A percentile compares a stretch with the other conserved stretches of the same genome.
phyloP scores from a whole-genome alignment of 257 asterid species.

The Solanum etuberosum region DNA sequence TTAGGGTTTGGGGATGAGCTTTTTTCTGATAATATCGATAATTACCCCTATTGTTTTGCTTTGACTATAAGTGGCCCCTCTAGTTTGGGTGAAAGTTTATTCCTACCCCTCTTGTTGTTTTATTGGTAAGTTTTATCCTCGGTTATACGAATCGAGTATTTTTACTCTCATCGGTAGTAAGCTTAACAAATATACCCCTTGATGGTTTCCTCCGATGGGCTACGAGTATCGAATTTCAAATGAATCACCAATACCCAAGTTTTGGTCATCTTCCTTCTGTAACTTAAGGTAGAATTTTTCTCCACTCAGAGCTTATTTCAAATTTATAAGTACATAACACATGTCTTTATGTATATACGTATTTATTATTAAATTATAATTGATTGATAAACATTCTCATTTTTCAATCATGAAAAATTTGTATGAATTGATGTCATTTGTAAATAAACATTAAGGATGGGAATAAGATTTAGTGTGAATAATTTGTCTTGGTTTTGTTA shows the following conservation, averaged over 20 bases:
- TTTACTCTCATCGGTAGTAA: neutral
- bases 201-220: too few relatives aligned
- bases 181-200: neutral
- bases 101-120: neutral
- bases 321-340: neutral
- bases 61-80: neutral
- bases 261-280: neutral
- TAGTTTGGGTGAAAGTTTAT: neutral
- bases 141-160: neutral
- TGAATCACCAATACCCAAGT: neutral
- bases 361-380: neutral
- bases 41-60: neutral
- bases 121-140: neutral
- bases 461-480: neutral
- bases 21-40: neutral
- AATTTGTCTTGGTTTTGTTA: neutral
- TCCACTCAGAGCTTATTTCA: rapidly evolving
- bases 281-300: rapidly evolving
- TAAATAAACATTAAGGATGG: neutral
- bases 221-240: neutral
- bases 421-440: neutral
- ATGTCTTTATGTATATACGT: neutral
- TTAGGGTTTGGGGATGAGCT: conserved; percentile 3
- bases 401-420: neutral
- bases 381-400: neutral